phyloP scores from a whole-genome alignment of 371 early-diverging fungal genomes.

The Choanephora cucurbitarum region DNA sequence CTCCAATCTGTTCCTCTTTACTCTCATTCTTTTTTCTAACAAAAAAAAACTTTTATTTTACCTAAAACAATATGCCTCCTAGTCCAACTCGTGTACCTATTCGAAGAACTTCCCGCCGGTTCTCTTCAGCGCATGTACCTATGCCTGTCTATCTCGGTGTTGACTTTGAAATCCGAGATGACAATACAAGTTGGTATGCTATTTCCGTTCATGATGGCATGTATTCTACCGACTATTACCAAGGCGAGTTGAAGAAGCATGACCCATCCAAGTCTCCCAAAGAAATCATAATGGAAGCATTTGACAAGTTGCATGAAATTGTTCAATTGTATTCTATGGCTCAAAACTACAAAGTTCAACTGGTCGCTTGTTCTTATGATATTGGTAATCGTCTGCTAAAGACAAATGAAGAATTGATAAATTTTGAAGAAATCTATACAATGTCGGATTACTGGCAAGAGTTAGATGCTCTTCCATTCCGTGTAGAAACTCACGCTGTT shows the following conservation, averaged over 20 bases:
- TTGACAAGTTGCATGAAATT: conserved; percentile 39
- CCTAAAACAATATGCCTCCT: conserved; percentile 38
- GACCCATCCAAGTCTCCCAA: conserved; percentile 6
- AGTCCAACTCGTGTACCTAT: conserved; percentile 33
- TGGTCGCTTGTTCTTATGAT: conserved; percentile 45
- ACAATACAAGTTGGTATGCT: conserved; percentile 33
- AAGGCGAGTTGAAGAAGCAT: conserved; percentile 31
- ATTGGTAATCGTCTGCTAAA: conserved; percentile 27
- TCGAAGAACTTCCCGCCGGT: conserved; percentile 31
- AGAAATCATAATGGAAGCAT: conserved; percentile 32
- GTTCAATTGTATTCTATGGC: conserved; percentile 44
- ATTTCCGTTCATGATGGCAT: conserved; percentile 66
- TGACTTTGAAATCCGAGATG: conserved; percentile 48
- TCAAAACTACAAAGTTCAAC: conserved; percentile 60
- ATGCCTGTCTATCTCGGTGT: conserved; percentile 64
- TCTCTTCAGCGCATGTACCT: conserved; percentile 41
- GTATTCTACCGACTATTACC: conserved; percentile 55
- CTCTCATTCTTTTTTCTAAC: conserved; percentile 2
- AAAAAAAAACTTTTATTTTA: too few relatives aligned
- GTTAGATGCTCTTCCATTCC: conserved; percentile 73
- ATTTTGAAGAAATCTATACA: conserved; percentile 29
- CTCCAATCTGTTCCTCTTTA: conserved; percentile 7
- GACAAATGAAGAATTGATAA: conserved; percentile 27
- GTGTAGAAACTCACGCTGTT: conserved; percentile 57
- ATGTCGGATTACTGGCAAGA: conserved; percentile 74